These are phyloP conservation scores for Trypanosoma theileri DNA, from an alignment of 208 protist genomes.

Conservation along the genomic window DNA sequence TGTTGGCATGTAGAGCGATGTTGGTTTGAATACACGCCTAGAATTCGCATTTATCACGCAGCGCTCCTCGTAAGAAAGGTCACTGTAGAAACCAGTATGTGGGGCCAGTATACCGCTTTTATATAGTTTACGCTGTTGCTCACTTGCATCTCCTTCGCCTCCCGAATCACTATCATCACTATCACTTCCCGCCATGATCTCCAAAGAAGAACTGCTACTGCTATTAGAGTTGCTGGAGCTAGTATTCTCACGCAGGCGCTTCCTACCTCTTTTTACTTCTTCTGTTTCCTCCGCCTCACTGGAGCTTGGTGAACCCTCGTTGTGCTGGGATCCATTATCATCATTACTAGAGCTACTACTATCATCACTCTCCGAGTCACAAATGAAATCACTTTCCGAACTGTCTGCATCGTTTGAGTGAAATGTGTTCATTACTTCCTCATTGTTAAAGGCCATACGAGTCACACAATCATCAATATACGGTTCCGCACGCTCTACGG, in stretches of 20 bases:
- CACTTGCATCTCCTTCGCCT: background rate
- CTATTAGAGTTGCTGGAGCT: background rate
- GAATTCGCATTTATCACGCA: constrained; percentile 14
- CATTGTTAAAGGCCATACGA: constrained; percentile 45
- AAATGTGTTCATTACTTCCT: constrained; percentile 37
- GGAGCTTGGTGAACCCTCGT: constrained; percentile 12
- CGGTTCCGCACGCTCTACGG: constrained; percentile 42
- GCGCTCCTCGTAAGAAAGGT: constrained; percentile 25
- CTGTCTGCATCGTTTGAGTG: constrained; percentile 14
- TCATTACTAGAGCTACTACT: constrained; percentile 7
- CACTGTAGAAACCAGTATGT: constrained; percentile 13
- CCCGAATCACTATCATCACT: background rate
- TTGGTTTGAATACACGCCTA: constrained; percentile 16
- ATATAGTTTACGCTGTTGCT: constrained; percentile 14
- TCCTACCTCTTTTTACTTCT: constrained; percentile 1
- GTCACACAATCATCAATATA: constrained; percentile 39
- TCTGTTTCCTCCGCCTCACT: constrained; percentile 11
- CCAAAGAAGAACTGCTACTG: constrained; percentile 2
- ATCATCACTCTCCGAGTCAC: constrained; percentile 7
- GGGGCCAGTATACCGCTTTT: constrained; percentile 29
- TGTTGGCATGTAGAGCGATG: constrained; percentile 40
- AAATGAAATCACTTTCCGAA: constrained; percentile 27
- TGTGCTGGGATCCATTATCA: constrained; percentile 7
- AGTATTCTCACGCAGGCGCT: background rate
- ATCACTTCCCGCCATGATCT: background rate